These are phyloP conservation scores for Eutrema japonicum DNA, from an alignment of 345 rosid species.

Conservation along the genomic window DNA sequence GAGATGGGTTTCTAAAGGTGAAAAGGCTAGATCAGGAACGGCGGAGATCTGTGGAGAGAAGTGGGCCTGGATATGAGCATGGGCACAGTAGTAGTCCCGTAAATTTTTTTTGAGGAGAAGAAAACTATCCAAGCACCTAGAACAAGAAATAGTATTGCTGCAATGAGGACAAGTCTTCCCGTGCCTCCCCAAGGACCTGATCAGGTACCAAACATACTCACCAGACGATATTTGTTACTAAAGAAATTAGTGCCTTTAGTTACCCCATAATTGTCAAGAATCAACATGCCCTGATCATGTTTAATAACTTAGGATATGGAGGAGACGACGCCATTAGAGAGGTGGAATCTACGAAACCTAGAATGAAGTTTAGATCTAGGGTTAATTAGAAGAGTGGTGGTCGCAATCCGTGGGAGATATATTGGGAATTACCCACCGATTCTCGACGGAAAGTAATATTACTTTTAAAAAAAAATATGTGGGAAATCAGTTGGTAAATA, in stretches of 20 bases:
- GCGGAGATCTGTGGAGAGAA: constrained; percentile 65
- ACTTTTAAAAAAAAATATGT: too few relatives aligned
- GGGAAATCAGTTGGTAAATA: too few relatives aligned
- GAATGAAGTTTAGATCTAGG: too few relatives aligned
- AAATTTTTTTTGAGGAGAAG: constrained; percentile 61
- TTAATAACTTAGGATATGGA: constrained; percentile 24
- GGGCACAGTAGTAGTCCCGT: constrained; percentile 55
- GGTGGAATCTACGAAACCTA: too few relatives aligned
- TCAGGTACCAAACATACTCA: constrained; percentile 56
- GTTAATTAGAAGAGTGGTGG: too few relatives aligned
- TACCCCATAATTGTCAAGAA: constrained; percentile 25
- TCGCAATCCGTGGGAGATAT: too few relatives aligned
- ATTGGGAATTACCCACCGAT: too few relatives aligned
- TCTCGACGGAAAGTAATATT: too few relatives aligned
- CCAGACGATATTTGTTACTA: constrained; percentile 6
- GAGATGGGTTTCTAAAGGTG: constrained; percentile 85
- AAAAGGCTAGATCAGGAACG: constrained; percentile 63
- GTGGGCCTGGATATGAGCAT: constrained; percentile 54
- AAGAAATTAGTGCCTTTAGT: constrained; percentile 9
- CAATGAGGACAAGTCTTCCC: constrained; percentile 62
- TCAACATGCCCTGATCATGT: constrained; percentile 8
- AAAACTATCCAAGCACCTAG: constrained; percentile 56
- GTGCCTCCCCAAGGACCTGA: constrained; percentile 77
- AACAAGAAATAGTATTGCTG: constrained; percentile 53
- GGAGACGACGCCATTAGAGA: too few relatives aligned